Percentiles rank a stretch among this genome's conserved stretches.
phyloP scores from a whole-genome alignment of 2,329 filamentous ascomycete species.

The Cyclaneusma minus region DNA sequence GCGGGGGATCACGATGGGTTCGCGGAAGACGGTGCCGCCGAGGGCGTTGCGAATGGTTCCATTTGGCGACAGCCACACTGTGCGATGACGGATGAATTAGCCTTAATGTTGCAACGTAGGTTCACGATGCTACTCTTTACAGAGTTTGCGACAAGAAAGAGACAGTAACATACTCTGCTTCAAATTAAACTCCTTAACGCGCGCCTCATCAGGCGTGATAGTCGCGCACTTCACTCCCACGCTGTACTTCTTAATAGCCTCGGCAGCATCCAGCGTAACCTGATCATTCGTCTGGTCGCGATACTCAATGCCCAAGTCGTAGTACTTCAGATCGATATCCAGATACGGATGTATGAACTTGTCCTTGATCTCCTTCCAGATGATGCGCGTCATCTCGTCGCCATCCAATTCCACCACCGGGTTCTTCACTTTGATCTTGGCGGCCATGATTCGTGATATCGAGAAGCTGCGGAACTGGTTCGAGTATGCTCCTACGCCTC shows the following conservation, averaged over 20 bases:
- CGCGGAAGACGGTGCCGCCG: slow-evolving; percentile 95
- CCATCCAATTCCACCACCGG: slow-evolving; percentile 96
- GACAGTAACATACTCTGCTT: slow-evolving; percentile 71
- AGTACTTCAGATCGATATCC: slow-evolving; percentile 97
- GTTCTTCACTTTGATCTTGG: slow-evolving; percentile 99
- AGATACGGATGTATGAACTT: slow-evolving; percentile 96
- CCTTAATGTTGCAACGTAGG: slow-evolving; percentile 1
- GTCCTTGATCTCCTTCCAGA: slow-evolving; percentile 99
- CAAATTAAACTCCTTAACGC: slow-evolving; percentile 94
- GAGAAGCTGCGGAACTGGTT: slow-evolving; percentile 11
- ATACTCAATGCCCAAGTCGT: slow-evolving; percentile 85
- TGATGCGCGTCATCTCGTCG: slow-evolving; percentile 93
- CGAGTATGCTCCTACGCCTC: slow-evolving; percentile 3
- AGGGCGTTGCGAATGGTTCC: slow-evolving; percentile 66
- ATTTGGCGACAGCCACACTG: slow-evolving; percentile 97
- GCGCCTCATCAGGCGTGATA: slow-evolving; percentile 93
- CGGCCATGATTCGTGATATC: slow-evolving; percentile 35
- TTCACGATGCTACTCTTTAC: neutral
- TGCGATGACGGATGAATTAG: slow-evolving; percentile 9
- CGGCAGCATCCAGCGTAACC: slow-evolving; percentile 87
- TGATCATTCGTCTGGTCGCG: slow-evolving; percentile 92
- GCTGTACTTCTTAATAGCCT: slow-evolving; percentile 97
- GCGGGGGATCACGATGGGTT: slow-evolving; percentile 89
- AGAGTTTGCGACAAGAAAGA: slow-evolving; percentile 2
- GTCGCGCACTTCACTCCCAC: slow-evolving; percentile 99